Evolutionary conservation across 202 grass and related monocot genomes (phyloP).

Genomic region (Brachypodium distachyon): DNA sequence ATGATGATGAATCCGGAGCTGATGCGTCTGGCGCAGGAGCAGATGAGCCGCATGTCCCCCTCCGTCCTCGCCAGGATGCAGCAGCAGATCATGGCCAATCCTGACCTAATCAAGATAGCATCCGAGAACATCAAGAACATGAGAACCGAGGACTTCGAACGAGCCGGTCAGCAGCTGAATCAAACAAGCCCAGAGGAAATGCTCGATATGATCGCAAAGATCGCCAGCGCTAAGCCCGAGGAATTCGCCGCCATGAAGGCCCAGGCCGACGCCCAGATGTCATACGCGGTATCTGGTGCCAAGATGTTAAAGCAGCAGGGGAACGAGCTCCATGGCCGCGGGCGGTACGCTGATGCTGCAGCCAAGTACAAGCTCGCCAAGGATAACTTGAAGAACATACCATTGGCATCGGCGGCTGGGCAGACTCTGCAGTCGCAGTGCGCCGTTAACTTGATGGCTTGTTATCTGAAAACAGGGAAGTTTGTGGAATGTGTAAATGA

Average conservation of each 20-base stretch:
- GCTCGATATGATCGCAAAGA: constrained; percentile 56
- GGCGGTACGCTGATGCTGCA: constrained; percentile 58
- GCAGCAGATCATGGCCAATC: constrained; percentile 87
- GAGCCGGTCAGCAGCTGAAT: constrained; percentile 68
- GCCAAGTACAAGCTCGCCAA: constrained; percentile 74
- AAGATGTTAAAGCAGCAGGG: constrained; percentile 76
- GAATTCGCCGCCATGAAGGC: constrained; percentile 74
- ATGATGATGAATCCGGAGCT: no score
- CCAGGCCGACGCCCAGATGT: constrained; percentile 59
- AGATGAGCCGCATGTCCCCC: no score
- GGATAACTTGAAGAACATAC: constrained; percentile 58
- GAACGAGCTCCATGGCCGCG: constrained; percentile 61
- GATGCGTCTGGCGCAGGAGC: no score
- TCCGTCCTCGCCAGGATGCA: no score
- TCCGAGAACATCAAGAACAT: constrained; percentile 84
- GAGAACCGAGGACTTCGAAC: constrained; percentile 58
- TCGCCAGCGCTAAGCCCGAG: constrained; percentile 61
- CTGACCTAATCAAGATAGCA: constrained; percentile 61
- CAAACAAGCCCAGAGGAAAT: constrained; percentile 66
- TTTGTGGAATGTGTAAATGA: constrained; percentile 70
- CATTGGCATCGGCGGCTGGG: constrained; percentile 21
- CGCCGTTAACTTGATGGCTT: constrained; percentile 89
- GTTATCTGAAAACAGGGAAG: constrained; percentile 60
- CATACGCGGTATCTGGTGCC: constrained; percentile 52
- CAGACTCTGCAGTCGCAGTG: constrained; percentile 55